Evolutionary conservation across 2,329 filamentous ascomycete genomes (phyloP), one percentile per base, ranked within the genome.

Genomic region (Xylariomycetidae sp.): DNA sequence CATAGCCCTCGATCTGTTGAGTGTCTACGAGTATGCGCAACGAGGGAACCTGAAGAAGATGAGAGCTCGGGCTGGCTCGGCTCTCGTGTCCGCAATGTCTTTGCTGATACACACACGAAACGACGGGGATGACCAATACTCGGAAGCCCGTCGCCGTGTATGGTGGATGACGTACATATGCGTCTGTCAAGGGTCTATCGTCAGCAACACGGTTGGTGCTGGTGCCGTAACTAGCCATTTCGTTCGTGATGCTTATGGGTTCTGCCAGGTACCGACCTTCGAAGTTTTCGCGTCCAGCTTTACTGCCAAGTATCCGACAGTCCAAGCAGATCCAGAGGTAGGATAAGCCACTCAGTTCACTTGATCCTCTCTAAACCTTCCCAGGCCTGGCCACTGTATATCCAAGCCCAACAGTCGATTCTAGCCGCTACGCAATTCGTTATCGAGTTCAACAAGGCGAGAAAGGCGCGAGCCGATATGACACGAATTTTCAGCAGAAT

Each of bases 101-200:
- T 44, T 67, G 16, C 59, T 54, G 5, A 51, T 73, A 2, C 68
- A 72, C 45, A 51, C 48, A 10, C 57, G 53, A 29, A 53, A 46
- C 5, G 53, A 58, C 5, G 50, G 52, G 6, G 58, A 65, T 20
- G 60, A 65, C 25, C 48, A 52, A 24, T 68, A 57, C 38, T 52
- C 62, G 1, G 68, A 73, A 42, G 64, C 64, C 10, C 61, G 61
- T 43, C 56, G 66, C 19, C 58, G 68, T 19, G 57, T 63, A 5
- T 73, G 68, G 68, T 73, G 69, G 69, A 71, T 71, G 65, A 71
- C 68, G 55, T 74, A 72, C 37, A 60, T 70, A 12, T 65, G 61
- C 37, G 63, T 65, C 5, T 70, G 66, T 25, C 70, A 74, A 45
- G 64, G 60, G 9, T 63, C 67, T 2, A 70, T 73, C 33, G 65